Base-by-base conservation (phyloP, 1,139 yeast species). In the Debaryomyces subglobosus region DNA sequence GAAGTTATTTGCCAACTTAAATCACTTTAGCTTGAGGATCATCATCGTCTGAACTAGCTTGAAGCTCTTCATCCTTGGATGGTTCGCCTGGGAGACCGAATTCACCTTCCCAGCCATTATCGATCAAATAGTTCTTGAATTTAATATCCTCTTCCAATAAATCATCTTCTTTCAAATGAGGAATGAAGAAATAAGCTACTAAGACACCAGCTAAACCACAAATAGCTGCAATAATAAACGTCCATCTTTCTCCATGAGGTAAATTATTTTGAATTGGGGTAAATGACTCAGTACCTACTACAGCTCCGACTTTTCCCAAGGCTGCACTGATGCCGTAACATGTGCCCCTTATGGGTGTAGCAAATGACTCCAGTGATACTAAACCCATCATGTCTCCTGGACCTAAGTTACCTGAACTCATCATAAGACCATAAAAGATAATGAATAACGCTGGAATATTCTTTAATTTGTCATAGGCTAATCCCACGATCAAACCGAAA, bases 321-420 rank as follows among this genome's bases (percentile, higher is more conserved):
- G 79, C 80, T 44, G 81, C 81, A 36, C 77, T 67, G 20, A 77
- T 45, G 40, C 80, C 80, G 53, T 79, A 79, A 45, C 69, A 73
- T 1, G 91, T 84, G 43, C 92, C 94, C 65, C 94, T 76, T 41
- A 87, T 79, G 15, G 89, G 88, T 10, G 92, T 85, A 23, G 94
- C 90, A 59, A 76, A 87, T 2, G 82, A 74, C 64, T 87, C 94
- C 29, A 87, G 79, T 9, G 89, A 78, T 3, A 80, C 70, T 49
- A 87, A 73, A 8, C 94, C 94, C 77, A 86, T 71, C 74, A 81
- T 81, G 61, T 86, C 79, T 55, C 94, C 94, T 3, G 94, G 94
- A 3, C 95, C 94, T 57, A 85, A 71, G 64, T 86, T 86, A 57
- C 91, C 91, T 45, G 64, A 58, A 18, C 75, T 66, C 67, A 72